Conservation (phyloP, 768 basidiomycete genomes). For the Leccinum rimulosum region DNA sequence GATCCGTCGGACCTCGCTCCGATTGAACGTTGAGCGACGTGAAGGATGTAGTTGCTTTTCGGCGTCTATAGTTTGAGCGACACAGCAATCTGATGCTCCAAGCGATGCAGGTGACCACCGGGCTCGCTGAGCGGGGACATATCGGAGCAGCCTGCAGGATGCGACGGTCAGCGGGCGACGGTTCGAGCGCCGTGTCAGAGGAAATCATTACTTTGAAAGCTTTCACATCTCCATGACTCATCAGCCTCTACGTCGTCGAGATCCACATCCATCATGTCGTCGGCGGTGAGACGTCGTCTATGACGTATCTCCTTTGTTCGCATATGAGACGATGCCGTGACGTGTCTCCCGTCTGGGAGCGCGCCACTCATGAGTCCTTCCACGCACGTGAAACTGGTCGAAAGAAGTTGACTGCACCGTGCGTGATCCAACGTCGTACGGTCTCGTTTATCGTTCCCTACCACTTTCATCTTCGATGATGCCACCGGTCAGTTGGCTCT, state of each 20-base stretch:
- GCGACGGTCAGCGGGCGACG: slow-evolving; percentile 68
- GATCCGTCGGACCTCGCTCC: slow-evolving; percentile 69
- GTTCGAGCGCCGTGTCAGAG: slow-evolving; percentile 28
- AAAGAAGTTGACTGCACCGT: slow-evolving; percentile 61
- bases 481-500: slow-evolving; percentile 62
- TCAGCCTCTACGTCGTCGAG: slow-evolving; percentile 48
- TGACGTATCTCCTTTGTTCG: slow-evolving; percentile 64
- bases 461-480: slow-evolving; percentile 44
- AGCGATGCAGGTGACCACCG: slow-evolving; percentile 77
- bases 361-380: slow-evolving; percentile 52
- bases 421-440: slow-evolving; percentile 47
- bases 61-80: slow-evolving; percentile 94
- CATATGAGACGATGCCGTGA: slow-evolving; percentile 57
- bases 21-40: slow-evolving; percentile 72
- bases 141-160: slow-evolving; percentile 77
- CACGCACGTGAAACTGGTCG: slow-evolving; percentile 49
- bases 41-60: slow-evolving; percentile 75
- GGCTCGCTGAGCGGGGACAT: slow-evolving; percentile 66
- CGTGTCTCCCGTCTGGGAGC: slow-evolving; percentile 29
- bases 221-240: slow-evolving; percentile 57
- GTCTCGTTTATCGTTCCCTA: slow-evolving; percentile 53
- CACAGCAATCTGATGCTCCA: slow-evolving; percentile 62
- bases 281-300: slow-evolving; percentile 57
- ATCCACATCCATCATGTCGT: slow-evolving; percentile 73
- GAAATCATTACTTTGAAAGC: slow-evolving; percentile 64